Evolutionary conservation across 1,284 basidiomycete species (phyloP).

Genomic region (Rhodofomes roseus): DNA sequence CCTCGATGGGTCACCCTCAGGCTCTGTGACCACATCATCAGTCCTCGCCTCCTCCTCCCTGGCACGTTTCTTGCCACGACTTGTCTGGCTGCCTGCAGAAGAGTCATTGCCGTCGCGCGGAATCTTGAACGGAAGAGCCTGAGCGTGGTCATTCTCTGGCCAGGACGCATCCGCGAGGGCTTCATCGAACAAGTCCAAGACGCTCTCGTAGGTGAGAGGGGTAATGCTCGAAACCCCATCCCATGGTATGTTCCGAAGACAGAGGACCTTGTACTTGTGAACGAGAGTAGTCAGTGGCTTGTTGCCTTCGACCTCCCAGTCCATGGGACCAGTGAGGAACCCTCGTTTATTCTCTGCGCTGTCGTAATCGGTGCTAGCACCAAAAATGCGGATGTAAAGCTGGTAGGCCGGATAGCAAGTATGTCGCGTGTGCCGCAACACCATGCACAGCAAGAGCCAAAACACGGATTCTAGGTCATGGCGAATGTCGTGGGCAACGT

Average conservation of each 20-base stretch:
- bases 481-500: background rate
- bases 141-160: background rate
- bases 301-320: background rate
- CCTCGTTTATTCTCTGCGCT: background rate
- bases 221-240: background rate
- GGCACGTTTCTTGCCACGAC: no score
- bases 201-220: background rate
- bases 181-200: conserved; percentile 5
- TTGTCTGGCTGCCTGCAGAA: no score
- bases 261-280: background rate
- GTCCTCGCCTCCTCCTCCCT: no score
- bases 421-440: conserved; percentile 8
- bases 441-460: conserved; percentile 14
- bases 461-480: background rate
- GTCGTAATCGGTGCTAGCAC: background rate
- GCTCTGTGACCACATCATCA: no score
- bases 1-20: no score
- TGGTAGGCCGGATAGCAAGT: background rate
- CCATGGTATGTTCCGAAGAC: no score
- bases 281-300: conserved; percentile 5
- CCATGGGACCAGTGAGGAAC: background rate
- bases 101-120: no score
- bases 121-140: no score
- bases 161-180: conserved; percentile 1
- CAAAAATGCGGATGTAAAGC: background rate